phyloP scores from a whole-genome alignment of 352 stramenopile genomes.

The Globisporangium barbulae region DNA sequence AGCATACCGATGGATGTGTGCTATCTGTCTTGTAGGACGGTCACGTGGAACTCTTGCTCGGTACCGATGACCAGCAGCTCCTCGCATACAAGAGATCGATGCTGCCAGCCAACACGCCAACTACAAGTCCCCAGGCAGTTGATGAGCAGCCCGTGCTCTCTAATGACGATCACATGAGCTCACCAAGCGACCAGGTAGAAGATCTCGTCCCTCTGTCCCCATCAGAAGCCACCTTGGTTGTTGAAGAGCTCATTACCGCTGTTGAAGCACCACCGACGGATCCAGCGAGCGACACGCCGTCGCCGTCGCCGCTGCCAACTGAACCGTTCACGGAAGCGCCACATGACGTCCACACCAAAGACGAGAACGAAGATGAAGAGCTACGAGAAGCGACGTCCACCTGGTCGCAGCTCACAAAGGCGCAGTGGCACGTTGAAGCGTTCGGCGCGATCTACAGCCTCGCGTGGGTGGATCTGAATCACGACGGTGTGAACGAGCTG shows the following conservation, averaged over 20 bases:
- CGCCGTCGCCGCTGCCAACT: not conserved
- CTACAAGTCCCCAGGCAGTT: not conserved
- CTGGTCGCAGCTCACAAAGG: conserved; percentile 32
- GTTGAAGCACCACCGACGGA: not conserved
- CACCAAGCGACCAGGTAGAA: not conserved
- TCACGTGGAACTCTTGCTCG: conserved; percentile 50
- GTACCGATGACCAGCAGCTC: conserved; percentile 54
- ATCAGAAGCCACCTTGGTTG: not conserved
- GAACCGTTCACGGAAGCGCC: not conserved
- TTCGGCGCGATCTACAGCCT: conserved; percentile 77
- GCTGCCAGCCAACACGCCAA: not conserved
- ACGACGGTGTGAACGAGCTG: conserved; percentile 59
- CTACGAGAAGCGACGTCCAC: not conserved
- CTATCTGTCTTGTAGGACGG: conserved; percentile 37
- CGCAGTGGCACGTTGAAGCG: conserved; percentile 43
- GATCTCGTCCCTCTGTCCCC: not conserved
- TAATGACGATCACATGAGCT: not conserved
- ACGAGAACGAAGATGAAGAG: not conserved
- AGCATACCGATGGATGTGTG: not conserved
- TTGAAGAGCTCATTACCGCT: not conserved
- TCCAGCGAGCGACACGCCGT: not conserved
- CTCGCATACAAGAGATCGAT: conserved; percentile 47
- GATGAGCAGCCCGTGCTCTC: not conserved
- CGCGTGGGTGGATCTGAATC: conserved; percentile 60
- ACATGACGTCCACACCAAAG: not conserved